Percentiles rank a stretch among this genome's conserved stretches.
Evolutionary conservation across 257 asterid species (phyloP).

Genomic region (Vinca minor): DNA sequence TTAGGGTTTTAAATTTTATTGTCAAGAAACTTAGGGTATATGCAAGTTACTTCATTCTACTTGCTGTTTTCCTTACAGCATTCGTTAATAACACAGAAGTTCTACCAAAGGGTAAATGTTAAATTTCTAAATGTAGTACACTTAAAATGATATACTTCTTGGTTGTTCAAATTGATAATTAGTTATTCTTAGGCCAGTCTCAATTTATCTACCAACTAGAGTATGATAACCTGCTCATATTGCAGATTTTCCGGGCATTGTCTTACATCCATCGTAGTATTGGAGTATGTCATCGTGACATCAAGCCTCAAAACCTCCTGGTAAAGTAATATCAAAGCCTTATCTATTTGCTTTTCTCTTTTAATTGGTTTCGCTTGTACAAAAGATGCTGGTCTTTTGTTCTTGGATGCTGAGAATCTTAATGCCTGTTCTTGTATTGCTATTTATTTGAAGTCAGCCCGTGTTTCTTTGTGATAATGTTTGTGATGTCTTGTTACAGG

Average conservation of each 20-base stretch:
- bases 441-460: background rate
- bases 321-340: constrained; percentile 36
- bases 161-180: background rate
- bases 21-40: too few species aligned
- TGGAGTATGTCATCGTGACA: constrained; percentile 96
- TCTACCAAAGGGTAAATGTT: background rate
- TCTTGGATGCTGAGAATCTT: background rate
- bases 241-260: constrained; percentile 91
- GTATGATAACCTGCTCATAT: constrained; percentile 16
- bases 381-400: too few species aligned
- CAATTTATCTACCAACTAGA: background rate
- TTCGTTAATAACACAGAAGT: background rate
- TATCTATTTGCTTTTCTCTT: background rate
- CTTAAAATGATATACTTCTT: background rate
- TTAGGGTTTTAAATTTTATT: background rate
- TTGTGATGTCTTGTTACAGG: constrained; percentile 29
- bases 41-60: background rate
- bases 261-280: constrained; percentile 77
- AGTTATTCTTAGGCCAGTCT: background rate
- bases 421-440: background rate
- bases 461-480: background rate
- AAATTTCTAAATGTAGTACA: background rate
- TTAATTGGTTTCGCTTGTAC: background rate
- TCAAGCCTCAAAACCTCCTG: constrained; percentile 95
- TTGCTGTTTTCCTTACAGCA: background rate